Evolutionary conservation across 108 stramenopile species (phyloP), one percentile per base, ranked within the genome.

Genomic region (Pseudonitzschia delicatissima): DNA sequence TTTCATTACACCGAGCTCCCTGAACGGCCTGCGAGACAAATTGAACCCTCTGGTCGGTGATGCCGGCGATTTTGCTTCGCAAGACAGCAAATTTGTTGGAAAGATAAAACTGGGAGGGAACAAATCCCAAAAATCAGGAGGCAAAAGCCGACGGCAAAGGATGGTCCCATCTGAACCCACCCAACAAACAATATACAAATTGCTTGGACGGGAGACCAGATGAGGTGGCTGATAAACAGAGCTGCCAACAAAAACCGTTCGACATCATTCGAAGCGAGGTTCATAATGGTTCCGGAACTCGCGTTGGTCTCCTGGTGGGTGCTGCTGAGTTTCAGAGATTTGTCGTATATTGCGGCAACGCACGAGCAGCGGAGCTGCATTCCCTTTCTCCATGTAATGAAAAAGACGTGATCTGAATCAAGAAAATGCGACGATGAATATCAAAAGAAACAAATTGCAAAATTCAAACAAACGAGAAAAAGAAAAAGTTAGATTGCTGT

Each of bases 251-350:
- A 27, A 63, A 95, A 94, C 1, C 97, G 80, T 67, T 97, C 95
- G 11, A 97, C 95, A 57, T 97, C 97, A 65, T 93, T 94, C 27
- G 85, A 82, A 28, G 93, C 93, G 72, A 97, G 75, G 61, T 95
- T 97, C 45, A 94, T 73, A 37, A 97, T 79, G 57, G 86, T 67
- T 8, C 95, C 97, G 5, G 90, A 79, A 13, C 74, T 80, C 5
- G 67, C 59, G 3, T 48, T 66, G 18, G 74, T 50, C 7, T 61
- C 21, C 32, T 52, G 29, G 53, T 62, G 25, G 59, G 35, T 42
- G 67, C 34, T 47, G 65, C 52, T 55, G 5, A 83, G 48, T 34
- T 81, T 58, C 5, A 91, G 69, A 0, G 79, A 76, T 63, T 96
- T 96, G 40, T 74, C 72, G 31, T 90, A 93, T 26, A 96, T 89